These are phyloP conservation scores for Kwoniella bestiolae DNA, from an alignment of 768 basidiomycete species.

Conservation along the genomic window DNA sequence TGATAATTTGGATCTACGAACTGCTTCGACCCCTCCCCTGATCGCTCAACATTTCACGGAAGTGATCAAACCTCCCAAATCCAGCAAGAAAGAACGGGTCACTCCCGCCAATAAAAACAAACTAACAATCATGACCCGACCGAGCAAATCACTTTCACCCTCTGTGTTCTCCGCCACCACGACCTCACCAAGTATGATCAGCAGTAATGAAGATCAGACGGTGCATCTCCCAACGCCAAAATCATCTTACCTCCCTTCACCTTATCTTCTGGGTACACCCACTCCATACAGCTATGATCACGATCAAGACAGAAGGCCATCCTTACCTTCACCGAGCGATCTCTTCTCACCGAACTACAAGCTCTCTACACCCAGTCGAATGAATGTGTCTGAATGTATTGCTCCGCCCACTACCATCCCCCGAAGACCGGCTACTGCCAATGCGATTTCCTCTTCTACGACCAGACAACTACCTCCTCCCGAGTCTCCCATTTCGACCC, in stretches of 20 bases:
- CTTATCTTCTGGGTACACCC: neutral
- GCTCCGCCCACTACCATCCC: neutral
- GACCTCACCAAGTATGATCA: neutral
- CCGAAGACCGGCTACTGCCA: neutral
- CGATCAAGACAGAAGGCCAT: neutral
- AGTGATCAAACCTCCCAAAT: neutral
- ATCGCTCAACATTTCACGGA: constrained; percentile 12
- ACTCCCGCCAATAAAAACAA: neutral
- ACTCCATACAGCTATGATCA: neutral
- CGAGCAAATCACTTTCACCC: constrained; percentile 4
- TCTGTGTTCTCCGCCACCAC: neutral
- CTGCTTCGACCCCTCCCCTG: constrained; percentile 4
- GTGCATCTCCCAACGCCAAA: constrained; percentile 13
- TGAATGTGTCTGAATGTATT: neutral
- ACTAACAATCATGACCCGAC: constrained; percentile 1
- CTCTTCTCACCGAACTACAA: neutral
- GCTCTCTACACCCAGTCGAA: neutral
- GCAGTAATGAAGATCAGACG: neutral
- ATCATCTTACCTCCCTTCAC: constrained; percentile 1
- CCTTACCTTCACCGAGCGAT: constrained; percentile 3
- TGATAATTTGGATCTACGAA: constrained; percentile 13
- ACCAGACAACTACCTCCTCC: constrained; percentile 1
- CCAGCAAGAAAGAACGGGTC: constrained; percentile 3
- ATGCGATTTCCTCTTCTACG: neutral
- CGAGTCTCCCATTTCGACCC: constrained; percentile 1